Conservation (phyloP, 306 rosid species). For the Sphenostylis stenocarpa region DNA sequence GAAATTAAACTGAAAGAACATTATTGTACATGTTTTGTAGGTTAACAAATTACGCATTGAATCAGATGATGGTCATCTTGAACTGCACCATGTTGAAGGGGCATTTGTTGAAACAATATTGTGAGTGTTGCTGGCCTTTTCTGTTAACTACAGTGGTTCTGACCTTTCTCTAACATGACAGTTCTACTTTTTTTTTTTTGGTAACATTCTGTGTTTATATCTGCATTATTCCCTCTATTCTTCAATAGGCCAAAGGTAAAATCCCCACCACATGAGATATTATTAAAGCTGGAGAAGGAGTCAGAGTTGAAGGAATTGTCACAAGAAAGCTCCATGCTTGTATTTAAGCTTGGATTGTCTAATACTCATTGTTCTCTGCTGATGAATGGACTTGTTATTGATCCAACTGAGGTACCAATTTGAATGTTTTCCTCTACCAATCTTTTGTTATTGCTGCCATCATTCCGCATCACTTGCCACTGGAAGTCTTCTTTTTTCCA, state of each 20-base stretch:
- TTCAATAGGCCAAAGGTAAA: conserved; percentile 78
- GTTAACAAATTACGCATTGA: conserved; percentile 74
- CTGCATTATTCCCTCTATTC: conserved; percentile 19
- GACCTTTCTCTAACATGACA: conserved; percentile 16
- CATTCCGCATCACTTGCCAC: no score
- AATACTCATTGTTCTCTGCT: conserved; percentile 67
- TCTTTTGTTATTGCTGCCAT: no score
- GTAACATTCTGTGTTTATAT: conserved; percentile 3
- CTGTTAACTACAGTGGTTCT: not conserved
- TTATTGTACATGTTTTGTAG: conserved; percentile 44
- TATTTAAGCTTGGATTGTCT: conserved; percentile 79
- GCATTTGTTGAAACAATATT: conserved; percentile 91
- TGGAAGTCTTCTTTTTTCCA: no score
- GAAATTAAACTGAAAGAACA: conserved; percentile 24
- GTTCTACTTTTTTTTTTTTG: conserved; percentile 7
- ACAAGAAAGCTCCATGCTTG: conserved; percentile 72
- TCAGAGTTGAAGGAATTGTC: conserved; percentile 67
- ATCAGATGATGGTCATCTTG: conserved; percentile 68
- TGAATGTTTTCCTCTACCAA: conserved; percentile 20
- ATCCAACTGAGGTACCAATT: conserved; percentile 73
- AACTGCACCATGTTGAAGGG: conserved; percentile 79
- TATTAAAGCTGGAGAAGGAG: conserved; percentile 81
- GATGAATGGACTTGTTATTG: conserved; percentile 92
- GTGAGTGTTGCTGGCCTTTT: conserved; percentile 52
- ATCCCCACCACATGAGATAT: conserved; percentile 85